phyloP scores from a whole-genome alignment of 495 filamentous ascomycete genomes.

The Aspergillus homomorphus region DNA sequence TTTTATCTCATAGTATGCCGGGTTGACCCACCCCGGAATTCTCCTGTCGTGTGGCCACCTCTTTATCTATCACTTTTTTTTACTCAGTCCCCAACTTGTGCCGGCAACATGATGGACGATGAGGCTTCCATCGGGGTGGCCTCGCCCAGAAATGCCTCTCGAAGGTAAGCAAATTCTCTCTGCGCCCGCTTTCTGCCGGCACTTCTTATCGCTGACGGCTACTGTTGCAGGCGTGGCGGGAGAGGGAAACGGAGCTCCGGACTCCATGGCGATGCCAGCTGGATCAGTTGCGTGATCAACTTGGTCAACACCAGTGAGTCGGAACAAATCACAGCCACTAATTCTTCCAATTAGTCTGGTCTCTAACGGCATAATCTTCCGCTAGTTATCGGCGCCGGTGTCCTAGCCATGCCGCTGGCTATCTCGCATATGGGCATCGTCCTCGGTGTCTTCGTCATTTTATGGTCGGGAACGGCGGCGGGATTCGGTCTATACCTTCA shows the following conservation, averaged over 20 bases:
- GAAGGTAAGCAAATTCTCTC: slow-evolving; percentile 29
- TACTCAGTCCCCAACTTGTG: background rate
- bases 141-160: slow-evolving; percentile 23
- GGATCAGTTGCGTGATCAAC: slow-evolving; percentile 90
- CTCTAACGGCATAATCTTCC: slow-evolving; percentile 6
- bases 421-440: slow-evolving; percentile 88
- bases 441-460: slow-evolving; percentile 75
- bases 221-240: slow-evolving; percentile 36
- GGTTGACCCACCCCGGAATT: slow-evolving; percentile 22
- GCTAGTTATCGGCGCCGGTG: slow-evolving; percentile 86
- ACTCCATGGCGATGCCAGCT: slow-evolving; percentile 70
- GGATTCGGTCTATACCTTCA: slow-evolving; percentile 96
- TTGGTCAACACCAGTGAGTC: slow-evolving; percentile 80
- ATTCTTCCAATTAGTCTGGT: background rate
- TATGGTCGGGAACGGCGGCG: slow-evolving; percentile 86
- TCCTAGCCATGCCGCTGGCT: slow-evolving; percentile 90
- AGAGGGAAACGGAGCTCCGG: slow-evolving; percentile 52
- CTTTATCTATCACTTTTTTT: slow-evolving; percentile 16
- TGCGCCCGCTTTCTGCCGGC: background rate
- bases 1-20: slow-evolving; percentile 21
- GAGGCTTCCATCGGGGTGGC: slow-evolving; percentile 31
- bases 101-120: slow-evolving; percentile 31
- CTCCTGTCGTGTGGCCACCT: slow-evolving; percentile 19
- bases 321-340: background rate
- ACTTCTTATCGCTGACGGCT: slow-evolving; percentile 19